A percentile compares a stretch with the other conserved stretches of the same genome.
These are phyloP conservation scores for Escallonia rubra DNA, from an alignment of 129 eudicot species.

Conservation along the genomic window DNA sequence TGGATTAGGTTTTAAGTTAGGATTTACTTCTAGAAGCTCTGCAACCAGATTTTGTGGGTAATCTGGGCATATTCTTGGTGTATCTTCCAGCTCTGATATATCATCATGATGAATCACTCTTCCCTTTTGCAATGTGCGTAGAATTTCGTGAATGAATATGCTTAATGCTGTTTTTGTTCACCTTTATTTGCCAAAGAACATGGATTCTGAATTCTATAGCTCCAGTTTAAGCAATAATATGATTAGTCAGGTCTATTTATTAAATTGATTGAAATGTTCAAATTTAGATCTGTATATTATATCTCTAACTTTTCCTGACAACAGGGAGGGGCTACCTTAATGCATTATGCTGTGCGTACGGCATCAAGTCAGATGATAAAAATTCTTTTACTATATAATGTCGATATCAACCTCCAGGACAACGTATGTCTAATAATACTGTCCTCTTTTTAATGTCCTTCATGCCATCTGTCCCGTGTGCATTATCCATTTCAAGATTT, in stretches of 20 bases:
- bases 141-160: too few species aligned
- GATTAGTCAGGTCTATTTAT: background rate
- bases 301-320: constrained; percentile 1
- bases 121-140: too few species aligned
- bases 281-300: background rate
- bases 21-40: too few species aligned
- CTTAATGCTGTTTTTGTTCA: background rate
- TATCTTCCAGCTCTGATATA: background rate
- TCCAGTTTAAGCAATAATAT: background rate
- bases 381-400: constrained; percentile 71
- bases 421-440: constrained; percentile 39
- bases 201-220: background rate
- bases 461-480: background rate
- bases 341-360: constrained; percentile 88
- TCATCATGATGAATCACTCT: too few species aligned
- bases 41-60: background rate
- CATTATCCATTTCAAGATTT: background rate
- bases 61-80: background rate
- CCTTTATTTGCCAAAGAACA: background rate
- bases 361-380: constrained; percentile 88
- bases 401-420: constrained; percentile 86
- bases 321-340: constrained; percentile 94
- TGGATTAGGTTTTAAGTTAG: too few species aligned
- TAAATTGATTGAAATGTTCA: constrained; percentile 1
- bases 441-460: constrained; percentile 6